Evolutionary conservation across 306 rosid species (phyloP).

Genomic region (Arachis stenosperma): DNA sequence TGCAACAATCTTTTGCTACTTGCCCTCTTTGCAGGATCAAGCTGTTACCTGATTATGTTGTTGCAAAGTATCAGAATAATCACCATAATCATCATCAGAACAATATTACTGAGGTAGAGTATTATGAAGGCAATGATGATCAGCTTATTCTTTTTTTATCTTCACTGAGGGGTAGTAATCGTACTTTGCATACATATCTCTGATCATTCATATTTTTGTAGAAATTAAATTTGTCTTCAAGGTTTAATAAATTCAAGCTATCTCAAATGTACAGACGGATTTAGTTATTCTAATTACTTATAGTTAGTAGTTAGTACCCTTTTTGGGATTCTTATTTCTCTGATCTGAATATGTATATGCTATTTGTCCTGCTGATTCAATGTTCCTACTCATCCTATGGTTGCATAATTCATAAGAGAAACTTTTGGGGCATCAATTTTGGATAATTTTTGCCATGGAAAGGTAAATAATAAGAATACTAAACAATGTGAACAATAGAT

Average conservation of each 20-base stretch:
- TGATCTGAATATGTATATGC: not conserved
- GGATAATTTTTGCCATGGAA: too few relatives aligned
- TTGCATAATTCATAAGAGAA: not conserved
- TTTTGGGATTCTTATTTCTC: constrained; percentile 4
- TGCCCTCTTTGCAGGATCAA: constrained; percentile 89
- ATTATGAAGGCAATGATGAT: constrained; percentile 57
- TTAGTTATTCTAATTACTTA: not conserved
- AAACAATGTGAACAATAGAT: too few relatives aligned
- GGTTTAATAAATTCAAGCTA: not conserved
- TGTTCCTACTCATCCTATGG: not conserved
- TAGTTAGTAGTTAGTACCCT: not conserved
- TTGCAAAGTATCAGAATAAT: constrained; percentile 53
- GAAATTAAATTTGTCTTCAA: too few relatives aligned
- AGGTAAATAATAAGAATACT: too few relatives aligned
- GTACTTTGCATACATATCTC: constrained; percentile 55
- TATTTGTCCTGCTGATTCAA: not conserved
- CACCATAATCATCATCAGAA: constrained; percentile 50
- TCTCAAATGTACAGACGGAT: constrained; percentile 31
- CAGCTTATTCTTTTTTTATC: constrained; percentile 62
- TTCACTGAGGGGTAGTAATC: constrained; percentile 56
- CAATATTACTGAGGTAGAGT: constrained; percentile 64
- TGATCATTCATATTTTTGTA: not conserved
- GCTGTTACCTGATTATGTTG: constrained; percentile 75
- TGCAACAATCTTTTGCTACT: constrained; percentile 69
- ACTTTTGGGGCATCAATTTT: too few relatives aligned